A percentile compares a stretch with the other conserved stretches of the same genome.
Conservation (phyloP, 257 asterid species). For the Solanum etuberosum region DNA sequence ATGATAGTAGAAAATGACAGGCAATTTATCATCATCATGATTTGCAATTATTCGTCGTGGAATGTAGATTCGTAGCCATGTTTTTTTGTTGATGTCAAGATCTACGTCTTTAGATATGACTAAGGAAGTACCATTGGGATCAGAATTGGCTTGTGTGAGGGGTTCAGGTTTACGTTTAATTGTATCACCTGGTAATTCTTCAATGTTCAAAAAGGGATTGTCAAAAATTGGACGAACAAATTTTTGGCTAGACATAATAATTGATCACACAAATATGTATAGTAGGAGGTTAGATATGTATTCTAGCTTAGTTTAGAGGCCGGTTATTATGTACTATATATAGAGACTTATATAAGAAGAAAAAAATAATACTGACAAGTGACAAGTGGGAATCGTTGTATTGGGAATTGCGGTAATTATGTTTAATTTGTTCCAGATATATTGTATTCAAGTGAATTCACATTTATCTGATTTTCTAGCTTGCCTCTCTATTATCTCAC, state of each 20-base stretch:
- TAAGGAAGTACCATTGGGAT: slow-evolving; percentile 5
- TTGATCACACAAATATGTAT: not conserved
- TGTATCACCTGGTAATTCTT: slow-evolving; percentile 13
- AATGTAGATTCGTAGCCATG: slow-evolving; percentile 39
- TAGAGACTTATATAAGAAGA: too few relatives aligned
- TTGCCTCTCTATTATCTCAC: too few relatives aligned
- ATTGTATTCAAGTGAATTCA: too few relatives aligned
- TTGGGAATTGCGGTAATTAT: too few relatives aligned
- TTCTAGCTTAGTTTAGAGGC: not conserved
- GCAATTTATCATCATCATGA: slow-evolving; percentile 12
- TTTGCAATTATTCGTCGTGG: slow-evolving; percentile 9
- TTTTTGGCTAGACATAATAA: not conserved
- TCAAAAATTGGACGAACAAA: slow-evolving; percentile 18
- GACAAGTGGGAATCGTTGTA: too few relatives aligned
- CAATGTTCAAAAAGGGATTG: slow-evolving; percentile 30
- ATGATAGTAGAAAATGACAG: slow-evolving; percentile 36
- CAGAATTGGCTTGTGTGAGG: slow-evolving; percentile 12
- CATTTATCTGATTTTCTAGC: too few relatives aligned
- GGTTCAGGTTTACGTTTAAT: slow-evolving; percentile 16
- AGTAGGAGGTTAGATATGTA: not conserved
- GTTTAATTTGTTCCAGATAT: too few relatives aligned
- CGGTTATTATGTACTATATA: too few relatives aligned
- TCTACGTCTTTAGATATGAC: slow-evolving; percentile 35
- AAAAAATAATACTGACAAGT: too few relatives aligned
- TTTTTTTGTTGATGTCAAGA: slow-evolving; percentile 17